phyloP scores from a whole-genome alignment of 495 filamentous ascomycete genomes.

The Penicillium coffeae region DNA sequence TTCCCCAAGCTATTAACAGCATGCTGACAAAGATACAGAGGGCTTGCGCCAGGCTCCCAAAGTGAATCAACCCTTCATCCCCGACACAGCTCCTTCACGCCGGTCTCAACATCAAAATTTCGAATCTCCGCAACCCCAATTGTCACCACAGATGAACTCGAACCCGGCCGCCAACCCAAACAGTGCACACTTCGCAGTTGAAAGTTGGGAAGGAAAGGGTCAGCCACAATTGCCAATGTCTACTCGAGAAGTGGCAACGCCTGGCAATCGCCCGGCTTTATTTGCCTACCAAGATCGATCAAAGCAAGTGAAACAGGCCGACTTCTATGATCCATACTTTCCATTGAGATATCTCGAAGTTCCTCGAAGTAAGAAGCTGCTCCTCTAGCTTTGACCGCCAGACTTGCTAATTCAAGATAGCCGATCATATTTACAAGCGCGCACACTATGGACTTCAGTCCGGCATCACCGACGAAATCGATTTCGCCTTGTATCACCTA shows the following conservation, averaged over 20 bases:
- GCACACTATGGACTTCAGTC: constrained; percentile 77
- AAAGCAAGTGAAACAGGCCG: constrained; percentile 32
- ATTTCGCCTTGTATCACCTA: constrained; percentile 84
- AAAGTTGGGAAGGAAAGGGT: constrained; percentile 38
- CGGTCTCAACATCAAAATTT: constrained; percentile 34
- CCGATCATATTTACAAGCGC: constrained; percentile 75
- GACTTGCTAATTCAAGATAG: constrained; percentile 14
- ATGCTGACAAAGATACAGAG: constrained; percentile 30
- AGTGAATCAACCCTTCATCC: constrained; percentile 45
- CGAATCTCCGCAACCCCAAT: constrained; percentile 32
- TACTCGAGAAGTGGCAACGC: constrained; percentile 40
- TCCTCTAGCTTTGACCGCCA: not conserved
- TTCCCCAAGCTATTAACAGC: not conserved
- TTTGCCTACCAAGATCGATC: constrained; percentile 27
- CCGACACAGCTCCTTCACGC: constrained; percentile 39
- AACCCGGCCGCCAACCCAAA: constrained; percentile 30
- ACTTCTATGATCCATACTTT: constrained; percentile 45
- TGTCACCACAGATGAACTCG: constrained; percentile 22
- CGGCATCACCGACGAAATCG: constrained; percentile 73
- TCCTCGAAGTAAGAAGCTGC: constrained; percentile 33
- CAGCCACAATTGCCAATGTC: constrained; percentile 39
- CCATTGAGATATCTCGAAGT: constrained; percentile 40
- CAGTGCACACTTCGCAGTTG: constrained; percentile 26
- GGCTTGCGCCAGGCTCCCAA: constrained; percentile 46
- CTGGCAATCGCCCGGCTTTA: constrained; percentile 39